Evolutionary conservation across 306 rosid genomes (phyloP), one percentile per base, ranked within the genome.

Genomic region (Lathyrus sativus): DNA sequence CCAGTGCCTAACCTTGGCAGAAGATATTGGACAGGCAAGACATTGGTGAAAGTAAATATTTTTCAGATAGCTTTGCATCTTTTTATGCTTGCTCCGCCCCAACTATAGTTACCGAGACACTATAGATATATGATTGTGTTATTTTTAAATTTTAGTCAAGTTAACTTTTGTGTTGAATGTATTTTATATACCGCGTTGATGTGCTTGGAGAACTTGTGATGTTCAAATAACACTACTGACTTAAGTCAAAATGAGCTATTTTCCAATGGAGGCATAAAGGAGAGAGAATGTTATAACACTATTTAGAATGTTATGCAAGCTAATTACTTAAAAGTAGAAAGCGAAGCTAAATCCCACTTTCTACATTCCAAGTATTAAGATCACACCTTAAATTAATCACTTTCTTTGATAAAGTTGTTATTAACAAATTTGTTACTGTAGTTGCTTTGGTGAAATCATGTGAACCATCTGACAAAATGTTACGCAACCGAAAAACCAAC

Each of bases 291-390:
- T 29, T 29, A 29, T 29, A 29, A 4, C 5, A 29, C 33, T 29
- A 29, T 11, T 1, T 48, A 7, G 24, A 48, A 48, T 14, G 3
- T 6, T n/a, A 38, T 7, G 6, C 58, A 43, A 44, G 53, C 43
- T 41, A 42, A 41, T 49, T 49, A 49, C 11, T 22, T 65, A 2
- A 61, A 80, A 75, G 53, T 41, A 26, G 70, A 76, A 60, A 33
- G 9, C 72, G 62, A 72, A 80, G 93, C 91, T 87, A 93, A 70
- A 89, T 76, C 79, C 84, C 81, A 68, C 93, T 82, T 73, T 85
- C 93, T 49, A 83, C 82, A 65, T 85, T 89, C 93, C 96, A 89
- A 69, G 88, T 74, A 85, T 89, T 87, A 54, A 90, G 86, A 42
- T 89, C 93, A 71, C 84, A 93, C 72, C 91, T 80, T 59, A 87